A percentile compares a stretch with the other conserved stretches of the same genome.
Evolutionary conservation across 2,329 filamentous ascomycete species (phyloP).

Genomic region (Monosporascus sp.): DNA sequence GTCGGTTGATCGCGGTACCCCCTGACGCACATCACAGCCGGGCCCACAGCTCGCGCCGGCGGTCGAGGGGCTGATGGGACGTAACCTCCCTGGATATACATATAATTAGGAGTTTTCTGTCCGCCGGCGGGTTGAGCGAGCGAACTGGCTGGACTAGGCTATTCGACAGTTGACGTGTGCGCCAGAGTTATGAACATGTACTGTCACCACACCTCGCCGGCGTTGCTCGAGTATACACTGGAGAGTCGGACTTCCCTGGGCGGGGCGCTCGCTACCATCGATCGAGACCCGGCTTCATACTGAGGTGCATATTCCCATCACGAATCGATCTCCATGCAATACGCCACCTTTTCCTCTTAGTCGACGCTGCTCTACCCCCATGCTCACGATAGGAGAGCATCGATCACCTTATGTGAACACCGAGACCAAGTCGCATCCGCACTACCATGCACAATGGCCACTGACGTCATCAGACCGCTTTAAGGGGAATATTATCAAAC

Average conservation of each 20-base stretch:
- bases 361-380: conserved; percentile 1
- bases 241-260: conserved; percentile 56
- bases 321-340: conserved; percentile 61
- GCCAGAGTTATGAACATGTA: conserved; percentile 64
- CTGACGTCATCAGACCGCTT: conserved; percentile 49
- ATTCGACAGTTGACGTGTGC: conserved; percentile 4
- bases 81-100: conserved; percentile 50
- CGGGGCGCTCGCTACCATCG: conserved; percentile 56
- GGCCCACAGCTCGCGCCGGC: conserved; percentile 39
- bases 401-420: conserved; percentile 1
- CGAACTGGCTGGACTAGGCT: neutral
- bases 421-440: conserved; percentile 41
- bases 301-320: conserved; percentile 58
- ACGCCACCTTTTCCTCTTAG: conserved; percentile 56
- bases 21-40: conserved; percentile 51
- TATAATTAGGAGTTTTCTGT: neutral
- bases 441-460: conserved; percentile 57
- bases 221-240: conserved; percentile 46
- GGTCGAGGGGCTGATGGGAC: conserved; percentile 33
- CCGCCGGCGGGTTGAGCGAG: too few species aligned
- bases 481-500: conserved; percentile 49
- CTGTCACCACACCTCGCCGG: conserved; percentile 57
- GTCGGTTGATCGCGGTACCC: conserved; percentile 61
- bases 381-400: neutral
- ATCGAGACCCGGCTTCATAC: conserved; percentile 60